phyloP scores from a whole-genome alignment of 2,329 filamentous ascomycete genomes.

The Neopestalotiopsis clavispora region DNA sequence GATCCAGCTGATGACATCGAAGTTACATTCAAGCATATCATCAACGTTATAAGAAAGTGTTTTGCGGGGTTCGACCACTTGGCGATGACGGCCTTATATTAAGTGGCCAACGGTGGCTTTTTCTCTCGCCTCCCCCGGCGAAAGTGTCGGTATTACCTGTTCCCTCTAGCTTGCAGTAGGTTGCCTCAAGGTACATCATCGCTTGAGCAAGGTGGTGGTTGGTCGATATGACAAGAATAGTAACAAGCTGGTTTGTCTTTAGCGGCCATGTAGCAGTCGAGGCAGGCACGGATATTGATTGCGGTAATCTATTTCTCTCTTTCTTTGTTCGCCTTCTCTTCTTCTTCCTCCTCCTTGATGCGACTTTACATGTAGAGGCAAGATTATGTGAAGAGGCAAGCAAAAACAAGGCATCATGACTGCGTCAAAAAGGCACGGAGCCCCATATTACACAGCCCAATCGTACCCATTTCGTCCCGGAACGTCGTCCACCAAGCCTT shows the following conservation, averaged over 20 bases:
- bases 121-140: neutral
- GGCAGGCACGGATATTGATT: neutral
- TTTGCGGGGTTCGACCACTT: neutral
- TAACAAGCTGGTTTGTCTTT: neutral
- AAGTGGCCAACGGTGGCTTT: neutral
- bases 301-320: neutral
- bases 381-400: no score
- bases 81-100: neutral
- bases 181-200: neutral
- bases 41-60: neutral
- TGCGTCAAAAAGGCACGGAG: neutral
- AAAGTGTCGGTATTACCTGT: neutral
- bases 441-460: neutral
- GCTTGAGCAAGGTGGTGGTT: neutral
- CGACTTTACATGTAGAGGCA: neutral
- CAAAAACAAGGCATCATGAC: neutral
- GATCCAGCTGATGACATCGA: neutral
- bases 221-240: neutral
- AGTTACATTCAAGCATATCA: neutral
- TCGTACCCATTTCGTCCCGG: neutral
- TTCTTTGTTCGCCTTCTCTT: neutral
- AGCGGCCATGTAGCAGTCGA: neutral
- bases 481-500: neutral
- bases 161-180: neutral
- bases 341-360: neutral